Evolutionary conservation across 352 stramenopile species (phyloP), one percentile per base, ranked within the genome.

Genomic region (Blastocystis sp.): DNA sequence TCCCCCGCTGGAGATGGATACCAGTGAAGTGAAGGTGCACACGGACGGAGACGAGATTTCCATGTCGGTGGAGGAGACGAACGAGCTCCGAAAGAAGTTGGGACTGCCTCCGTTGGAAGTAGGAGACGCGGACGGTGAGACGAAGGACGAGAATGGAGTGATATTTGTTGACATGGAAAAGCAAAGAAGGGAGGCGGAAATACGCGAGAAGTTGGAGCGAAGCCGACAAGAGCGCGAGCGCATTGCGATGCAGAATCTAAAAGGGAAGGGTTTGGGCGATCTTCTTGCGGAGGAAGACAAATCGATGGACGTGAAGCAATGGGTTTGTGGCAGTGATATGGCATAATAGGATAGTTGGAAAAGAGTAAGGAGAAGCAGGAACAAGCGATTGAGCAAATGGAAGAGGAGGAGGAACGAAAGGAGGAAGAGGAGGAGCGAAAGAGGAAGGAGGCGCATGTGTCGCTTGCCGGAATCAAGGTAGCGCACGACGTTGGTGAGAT

Each of bases 401-500:
- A 55, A 33, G 16, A 65, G 33, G 45, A 90, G 19, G 33, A 81
- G 31, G 62, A 78, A 65, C 80, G 31, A 13, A 67, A 60, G 70
- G 35, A 70, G 78, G 74, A 26, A 37, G 65, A 26, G 26, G n/a
- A 26, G 10, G 35, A 37, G 29, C 16, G 35, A 24, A 29, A 62
- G 10, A 19, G 41, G 37, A 61, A 37, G 21, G 74, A 70, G 41
- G 51, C 55, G 41, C n/a, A 66, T 3, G 55, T 55, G 3, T 67
- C 74, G 26, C 55, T 85, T 12, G 74, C 51, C 24, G 74, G 74
- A 21, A 61, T 85, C 12, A 85, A 85, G 29, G 82, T 91, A 13
- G 71, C 67, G 37, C 90, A 91, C 78, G 82, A 91, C 37, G 29
- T 76, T 26, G 67, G n/a, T 1, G 82, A 89, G 21, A 61, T 91